These are phyloP conservation scores for Mycena alexandri DNA, from an alignment of 768 basidiomycete genomes.

Conservation along the genomic window DNA sequence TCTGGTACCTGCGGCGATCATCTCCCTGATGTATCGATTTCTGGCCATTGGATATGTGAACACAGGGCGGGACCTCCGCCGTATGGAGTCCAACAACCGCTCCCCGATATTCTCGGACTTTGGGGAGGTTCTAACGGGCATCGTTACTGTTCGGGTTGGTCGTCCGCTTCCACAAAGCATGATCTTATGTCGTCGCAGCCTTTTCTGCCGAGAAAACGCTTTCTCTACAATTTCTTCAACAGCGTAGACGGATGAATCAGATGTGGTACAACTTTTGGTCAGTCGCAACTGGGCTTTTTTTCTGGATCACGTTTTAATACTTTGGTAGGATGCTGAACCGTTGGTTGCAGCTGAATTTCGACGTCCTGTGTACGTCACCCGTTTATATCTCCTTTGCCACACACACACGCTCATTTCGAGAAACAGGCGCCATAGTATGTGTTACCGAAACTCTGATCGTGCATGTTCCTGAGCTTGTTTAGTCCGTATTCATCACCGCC, in stretches of 20 bases:
- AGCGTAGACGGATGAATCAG: conserved; percentile 67
- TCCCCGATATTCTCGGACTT: conserved; percentile 85
- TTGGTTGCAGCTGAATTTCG: conserved; percentile 88
- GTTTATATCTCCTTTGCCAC: too few species aligned
- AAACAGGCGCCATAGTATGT: too few species aligned
- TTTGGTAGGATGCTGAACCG: conserved; percentile 81
- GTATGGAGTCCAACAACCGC: conserved; percentile 22
- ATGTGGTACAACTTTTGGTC: not conserved
- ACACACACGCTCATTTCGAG: too few species aligned
- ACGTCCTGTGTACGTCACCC: conserved; percentile 57
- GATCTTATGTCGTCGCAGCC: conserved; percentile 42
- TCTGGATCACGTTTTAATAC: not conserved
- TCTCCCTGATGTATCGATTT: not conserved
- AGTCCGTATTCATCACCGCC: conserved; percentile 79
- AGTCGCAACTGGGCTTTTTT: not conserved
- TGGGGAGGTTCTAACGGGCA: conserved; percentile 85
- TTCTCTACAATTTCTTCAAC: conserved; percentile 77
- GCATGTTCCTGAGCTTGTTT: too few species aligned
- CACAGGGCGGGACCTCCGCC: conserved; percentile 11
- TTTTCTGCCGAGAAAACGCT: conserved; percentile 85
- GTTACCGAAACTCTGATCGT: too few species aligned
- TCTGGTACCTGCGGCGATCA: not conserved
- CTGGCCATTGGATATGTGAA: conserved; percentile 9
- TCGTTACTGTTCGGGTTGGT: conserved; percentile 74
- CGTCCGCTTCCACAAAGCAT: too few species aligned